Conservation (phyloP, 2,329 filamentous ascomycete genomes). For the Trichoderma sp. region DNA sequence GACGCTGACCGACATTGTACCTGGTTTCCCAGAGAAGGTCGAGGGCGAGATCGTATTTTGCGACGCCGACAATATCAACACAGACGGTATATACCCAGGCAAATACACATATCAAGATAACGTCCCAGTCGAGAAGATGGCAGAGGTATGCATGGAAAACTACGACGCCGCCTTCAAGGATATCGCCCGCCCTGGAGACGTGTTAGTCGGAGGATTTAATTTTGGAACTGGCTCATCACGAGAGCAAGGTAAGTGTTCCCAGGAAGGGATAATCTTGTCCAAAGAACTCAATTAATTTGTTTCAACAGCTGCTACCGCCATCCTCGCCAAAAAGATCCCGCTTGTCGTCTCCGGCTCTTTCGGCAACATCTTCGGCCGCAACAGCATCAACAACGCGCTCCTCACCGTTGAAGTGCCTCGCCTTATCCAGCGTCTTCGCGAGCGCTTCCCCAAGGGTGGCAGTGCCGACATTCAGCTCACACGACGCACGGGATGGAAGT, state of each 20-base stretch:
- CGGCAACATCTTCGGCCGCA: slow-evolving; percentile 77
- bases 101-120: slow-evolving; percentile 88
- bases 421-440: slow-evolving; percentile 63
- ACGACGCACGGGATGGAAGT: slow-evolving; percentile 75
- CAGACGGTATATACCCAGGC: slow-evolving; percentile 87
- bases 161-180: slow-evolving; percentile 72
- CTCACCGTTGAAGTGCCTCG: slow-evolving; percentile 65
- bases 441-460: slow-evolving; percentile 54
- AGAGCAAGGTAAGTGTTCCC: background rate
- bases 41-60: slow-evolving; percentile 79
- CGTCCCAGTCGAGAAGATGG: slow-evolving; percentile 65
- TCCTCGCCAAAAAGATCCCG: slow-evolving; percentile 49
- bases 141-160: slow-evolving; percentile 88
- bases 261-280: background rate
- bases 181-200: slow-evolving; percentile 62
- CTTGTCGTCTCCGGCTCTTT: slow-evolving; percentile 79
- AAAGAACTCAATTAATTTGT: background rate
- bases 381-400: slow-evolving; percentile 74
- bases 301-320: background rate
- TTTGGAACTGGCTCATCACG: background rate
- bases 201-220: slow-evolving; percentile 72
- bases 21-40: slow-evolving; percentile 82
- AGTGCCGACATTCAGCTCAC: slow-evolving; percentile 46
- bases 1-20: slow-evolving; percentile 57
- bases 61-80: slow-evolving; percentile 69